A percentile compares a stretch with the other conserved stretches of the same genome.
phyloP scores from a whole-genome alignment of 2,329 filamentous ascomycete species.

The Penicillium sp. region DNA sequence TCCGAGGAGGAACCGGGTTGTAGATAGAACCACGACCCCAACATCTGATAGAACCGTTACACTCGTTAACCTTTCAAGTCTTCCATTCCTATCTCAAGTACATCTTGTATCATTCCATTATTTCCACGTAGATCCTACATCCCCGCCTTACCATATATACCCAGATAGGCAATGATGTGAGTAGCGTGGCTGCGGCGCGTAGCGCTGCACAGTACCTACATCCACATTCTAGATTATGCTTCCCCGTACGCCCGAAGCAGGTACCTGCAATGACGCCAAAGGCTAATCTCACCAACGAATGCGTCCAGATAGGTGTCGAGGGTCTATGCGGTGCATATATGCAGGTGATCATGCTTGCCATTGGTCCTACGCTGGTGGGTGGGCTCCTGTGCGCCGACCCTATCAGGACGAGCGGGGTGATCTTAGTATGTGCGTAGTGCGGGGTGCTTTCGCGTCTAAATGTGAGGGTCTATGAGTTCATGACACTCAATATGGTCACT shows the following conservation, averaged over 20 bases:
- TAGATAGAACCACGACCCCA: slow-evolving; percentile 21
- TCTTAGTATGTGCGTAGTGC: not conserved
- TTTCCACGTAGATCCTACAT: slow-evolving; percentile 6
- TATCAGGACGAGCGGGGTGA: not conserved
- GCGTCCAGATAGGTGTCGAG: not conserved
- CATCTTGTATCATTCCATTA: not conserved
- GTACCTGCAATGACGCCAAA: slow-evolving; percentile 10
- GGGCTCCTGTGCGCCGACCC: not conserved
- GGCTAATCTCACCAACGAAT: slow-evolving; percentile 9
- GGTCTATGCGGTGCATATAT: slow-evolving; percentile 6
- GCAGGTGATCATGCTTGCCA: slow-evolving; percentile 12
- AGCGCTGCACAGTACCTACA: slow-evolving; percentile 3
- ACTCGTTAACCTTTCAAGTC: not conserved
- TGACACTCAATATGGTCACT: no score
- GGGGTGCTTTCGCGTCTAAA: not conserved
- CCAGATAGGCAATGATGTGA: slow-evolving; percentile 7
- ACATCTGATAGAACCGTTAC: slow-evolving; percentile 11
- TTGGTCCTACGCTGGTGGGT: slow-evolving; percentile 2
- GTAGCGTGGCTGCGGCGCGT: not conserved
- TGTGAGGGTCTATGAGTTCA: no score
- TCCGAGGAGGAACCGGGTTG: slow-evolving; percentile 19
- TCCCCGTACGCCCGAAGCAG: slow-evolving; percentile 9
- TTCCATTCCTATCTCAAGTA: not conserved
- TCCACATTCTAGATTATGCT: not conserved
- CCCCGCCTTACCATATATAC: not conserved